Conservation (phyloP, 345 rosid species). For the Rhodomyrtus tomentosa region DNA sequence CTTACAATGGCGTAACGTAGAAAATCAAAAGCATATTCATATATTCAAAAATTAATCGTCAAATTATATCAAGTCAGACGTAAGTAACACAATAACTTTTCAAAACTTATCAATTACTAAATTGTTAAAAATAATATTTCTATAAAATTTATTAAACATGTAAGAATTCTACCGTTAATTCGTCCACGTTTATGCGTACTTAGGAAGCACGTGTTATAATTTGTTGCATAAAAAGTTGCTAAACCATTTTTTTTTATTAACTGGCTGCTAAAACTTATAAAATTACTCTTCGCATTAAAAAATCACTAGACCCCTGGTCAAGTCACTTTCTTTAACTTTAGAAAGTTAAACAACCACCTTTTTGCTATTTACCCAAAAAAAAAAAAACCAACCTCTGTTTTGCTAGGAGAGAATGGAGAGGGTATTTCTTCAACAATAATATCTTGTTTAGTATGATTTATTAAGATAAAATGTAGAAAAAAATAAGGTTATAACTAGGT, state of each 20-base stretch:
- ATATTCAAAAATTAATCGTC: no score
- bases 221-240: neutral
- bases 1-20: no score
- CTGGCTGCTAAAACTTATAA: neutral
- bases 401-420: neutral
- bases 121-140: neutral
- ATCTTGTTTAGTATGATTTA: neutral
- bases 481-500: neutral
- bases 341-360: no score
- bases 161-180: no score
- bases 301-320: neutral
- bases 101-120: neutral
- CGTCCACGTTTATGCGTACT: no score
- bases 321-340: neutral
- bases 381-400: neutral
- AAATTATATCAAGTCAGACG: no score
- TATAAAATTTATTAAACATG: no score
- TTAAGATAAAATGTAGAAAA: neutral
- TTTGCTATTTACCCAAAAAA: no score
- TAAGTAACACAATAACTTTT: neutral
- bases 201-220: neutral
- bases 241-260: neutral
- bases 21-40: no score
- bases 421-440: neutral
- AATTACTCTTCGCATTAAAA: neutral